phyloP scores from a whole-genome alignment of 2,329 filamentous ascomycete species.

The Clonostachys solani region DNA sequence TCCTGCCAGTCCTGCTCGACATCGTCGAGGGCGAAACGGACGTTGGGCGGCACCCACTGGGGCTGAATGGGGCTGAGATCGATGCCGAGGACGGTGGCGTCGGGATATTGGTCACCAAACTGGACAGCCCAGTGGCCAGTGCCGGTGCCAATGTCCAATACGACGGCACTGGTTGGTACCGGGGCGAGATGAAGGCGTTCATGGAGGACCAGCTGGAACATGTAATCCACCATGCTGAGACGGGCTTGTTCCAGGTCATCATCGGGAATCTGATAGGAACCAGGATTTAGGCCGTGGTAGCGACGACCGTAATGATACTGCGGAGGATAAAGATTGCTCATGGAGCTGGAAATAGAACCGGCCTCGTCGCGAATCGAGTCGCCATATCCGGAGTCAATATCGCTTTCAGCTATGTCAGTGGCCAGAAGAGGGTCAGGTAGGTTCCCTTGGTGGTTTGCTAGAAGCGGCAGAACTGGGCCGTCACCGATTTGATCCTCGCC shows the following conservation, averaged over 20 bases:
- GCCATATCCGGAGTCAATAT: too few relatives aligned
- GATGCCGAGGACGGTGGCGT: conserved; percentile 54
- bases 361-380: too few relatives aligned
- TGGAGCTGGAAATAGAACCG: too few relatives aligned
- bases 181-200: conserved; percentile 6
- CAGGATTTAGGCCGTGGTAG: too few relatives aligned
- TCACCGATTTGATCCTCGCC: too few relatives aligned
- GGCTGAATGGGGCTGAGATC: conserved; percentile 68
- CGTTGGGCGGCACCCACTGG: conserved; percentile 63
- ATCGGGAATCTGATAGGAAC: conserved; percentile 26
- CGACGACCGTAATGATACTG: too few relatives aligned
- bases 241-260: conserved; percentile 31
- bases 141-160: conserved; percentile 36
- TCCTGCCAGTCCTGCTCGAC: conserved; percentile 44
- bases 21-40: conserved; percentile 72
- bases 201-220: conserved; percentile 20
- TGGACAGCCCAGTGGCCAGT: conserved; percentile 61
- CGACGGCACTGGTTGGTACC: too few relatives aligned
- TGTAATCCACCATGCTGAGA: conserved; percentile 30
- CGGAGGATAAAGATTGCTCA: too few relatives aligned
- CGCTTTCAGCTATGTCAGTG: too few relatives aligned
- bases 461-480: too few relatives aligned
- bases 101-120: conserved; percentile 58
- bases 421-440: too few relatives aligned
- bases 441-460: too few relatives aligned